Evolutionary conservation across 139 green algal genomes (phyloP).

Genomic region (Dunaliella sp.): DNA sequence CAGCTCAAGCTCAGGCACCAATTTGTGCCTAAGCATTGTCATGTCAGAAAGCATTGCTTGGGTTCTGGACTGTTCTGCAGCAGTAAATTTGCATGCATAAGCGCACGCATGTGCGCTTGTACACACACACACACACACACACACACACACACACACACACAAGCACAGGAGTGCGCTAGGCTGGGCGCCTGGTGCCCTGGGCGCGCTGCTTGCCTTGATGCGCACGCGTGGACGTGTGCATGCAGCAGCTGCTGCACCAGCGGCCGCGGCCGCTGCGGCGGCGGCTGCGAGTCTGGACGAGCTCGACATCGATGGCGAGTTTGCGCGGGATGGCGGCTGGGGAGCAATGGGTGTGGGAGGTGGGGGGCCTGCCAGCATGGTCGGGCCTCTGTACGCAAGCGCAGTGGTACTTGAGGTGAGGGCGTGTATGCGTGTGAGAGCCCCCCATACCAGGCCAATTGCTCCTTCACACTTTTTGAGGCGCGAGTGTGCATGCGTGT

Average conservation of each 20-base stretch:
- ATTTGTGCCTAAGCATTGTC: too few species aligned
- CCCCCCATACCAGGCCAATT: too few species aligned
- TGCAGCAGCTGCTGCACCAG: neutral
- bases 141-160: too few species aligned
- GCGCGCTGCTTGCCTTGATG: constrained; percentile 9
- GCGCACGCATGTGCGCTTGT: too few species aligned
- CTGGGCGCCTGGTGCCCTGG: neutral
- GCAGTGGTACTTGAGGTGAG: constrained; percentile 4
- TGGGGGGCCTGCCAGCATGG: neutral
- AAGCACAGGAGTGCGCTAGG: constrained; percentile 1
- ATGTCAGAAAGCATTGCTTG: too few species aligned
- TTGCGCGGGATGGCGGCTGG: neutral
- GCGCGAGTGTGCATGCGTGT: too few species aligned
- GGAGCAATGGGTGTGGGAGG: neutral
- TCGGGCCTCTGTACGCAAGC: constrained; percentile 7
- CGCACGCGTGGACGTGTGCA: constrained; percentile 1
- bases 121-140: too few species aligned
- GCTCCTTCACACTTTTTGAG: too few species aligned
- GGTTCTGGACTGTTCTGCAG: too few species aligned
- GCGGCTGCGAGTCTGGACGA: neutral
- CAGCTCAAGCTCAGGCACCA: too few species aligned
- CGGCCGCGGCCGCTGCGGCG: neutral
- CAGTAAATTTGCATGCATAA: too few species aligned
- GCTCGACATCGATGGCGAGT: neutral
- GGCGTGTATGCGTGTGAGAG: neutral